phyloP scores from a whole-genome alignment of 2,329 filamentous ascomycete species.

The Lasiodiplodia theobromae region DNA sequence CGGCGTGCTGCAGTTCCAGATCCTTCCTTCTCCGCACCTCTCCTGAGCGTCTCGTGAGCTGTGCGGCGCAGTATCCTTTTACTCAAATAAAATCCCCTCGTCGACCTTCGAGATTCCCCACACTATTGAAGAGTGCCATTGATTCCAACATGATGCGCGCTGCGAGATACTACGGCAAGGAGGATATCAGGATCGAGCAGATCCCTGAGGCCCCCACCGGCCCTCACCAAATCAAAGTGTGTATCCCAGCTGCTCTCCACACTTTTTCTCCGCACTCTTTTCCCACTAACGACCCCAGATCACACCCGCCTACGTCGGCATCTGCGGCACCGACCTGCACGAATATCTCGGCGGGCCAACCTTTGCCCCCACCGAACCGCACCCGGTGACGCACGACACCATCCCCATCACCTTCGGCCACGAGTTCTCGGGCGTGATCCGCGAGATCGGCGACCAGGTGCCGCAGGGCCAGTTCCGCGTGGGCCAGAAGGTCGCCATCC shows the following conservation, averaged over 20 bases:
- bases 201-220: constrained; percentile 57
- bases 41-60: constrained; percentile 24
- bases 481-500: constrained; percentile 65
- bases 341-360: constrained; percentile 60
- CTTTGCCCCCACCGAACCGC: constrained; percentile 60
- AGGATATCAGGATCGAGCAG: constrained; percentile 63
- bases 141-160: constrained; percentile 55
- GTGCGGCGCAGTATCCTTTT: background rate
- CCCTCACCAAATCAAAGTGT: constrained; percentile 58
- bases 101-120: background rate
- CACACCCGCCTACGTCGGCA: constrained; percentile 58
- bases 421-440: constrained; percentile 68
- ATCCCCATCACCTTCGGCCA: constrained; percentile 69
- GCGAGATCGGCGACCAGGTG: constrained; percentile 63
- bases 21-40: constrained; percentile 5
- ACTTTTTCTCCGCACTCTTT: background rate
- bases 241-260: constrained; percentile 8
- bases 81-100: background rate
- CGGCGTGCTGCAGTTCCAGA: background rate
- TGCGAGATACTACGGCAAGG: constrained; percentile 62
- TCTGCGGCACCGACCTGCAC: constrained; percentile 61
- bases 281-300: background rate
- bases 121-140: background rate
- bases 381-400: constrained; percentile 64
- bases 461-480: constrained; percentile 51